These are phyloP conservation scores for Erodium chrysanthum DNA, from an alignment of 441 rosid genomes.

Conservation along the genomic window DNA sequence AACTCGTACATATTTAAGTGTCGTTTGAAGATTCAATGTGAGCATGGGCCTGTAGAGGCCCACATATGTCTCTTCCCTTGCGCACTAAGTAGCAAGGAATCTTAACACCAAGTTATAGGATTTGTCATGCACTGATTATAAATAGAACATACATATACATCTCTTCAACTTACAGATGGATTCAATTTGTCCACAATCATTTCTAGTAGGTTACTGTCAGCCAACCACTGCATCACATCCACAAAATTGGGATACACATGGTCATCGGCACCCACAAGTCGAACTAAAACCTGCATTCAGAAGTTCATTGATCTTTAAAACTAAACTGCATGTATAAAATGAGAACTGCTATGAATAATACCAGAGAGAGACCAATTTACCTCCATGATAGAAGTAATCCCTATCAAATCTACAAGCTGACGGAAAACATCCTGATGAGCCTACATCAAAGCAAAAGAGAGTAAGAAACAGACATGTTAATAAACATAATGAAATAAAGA, in stretches of 20 bases:
- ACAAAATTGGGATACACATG: constrained; percentile 82
- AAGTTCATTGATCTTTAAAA: background rate
- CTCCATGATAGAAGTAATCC: constrained; percentile 98
- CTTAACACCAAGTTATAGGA: background rate
- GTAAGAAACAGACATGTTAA: background rate
- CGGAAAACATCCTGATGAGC: constrained; percentile 69
- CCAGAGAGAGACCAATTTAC: constrained; percentile 26
- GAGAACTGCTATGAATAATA: constrained; percentile 8
- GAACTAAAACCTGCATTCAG: constrained; percentile 64
- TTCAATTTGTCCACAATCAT: constrained; percentile 88
- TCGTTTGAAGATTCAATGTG: background rate
- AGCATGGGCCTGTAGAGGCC: background rate
- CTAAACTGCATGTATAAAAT: background rate
- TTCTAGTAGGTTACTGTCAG: constrained; percentile 79
- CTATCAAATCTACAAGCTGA: constrained; percentile 79
- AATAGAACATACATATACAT: background rate
- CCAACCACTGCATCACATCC: constrained; percentile 97
- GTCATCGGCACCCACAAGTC: constrained; percentile 93
- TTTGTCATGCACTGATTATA: background rate
- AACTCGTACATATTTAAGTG: background rate
- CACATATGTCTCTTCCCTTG: background rate
- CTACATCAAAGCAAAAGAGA: constrained; percentile 28
- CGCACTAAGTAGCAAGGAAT: background rate
- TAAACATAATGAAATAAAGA: background rate
- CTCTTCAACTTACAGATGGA: constrained; percentile 56